These are phyloP conservation scores for Cardamine occulta DNA, from an alignment of 345 rosid genomes.

Conservation along the genomic window DNA sequence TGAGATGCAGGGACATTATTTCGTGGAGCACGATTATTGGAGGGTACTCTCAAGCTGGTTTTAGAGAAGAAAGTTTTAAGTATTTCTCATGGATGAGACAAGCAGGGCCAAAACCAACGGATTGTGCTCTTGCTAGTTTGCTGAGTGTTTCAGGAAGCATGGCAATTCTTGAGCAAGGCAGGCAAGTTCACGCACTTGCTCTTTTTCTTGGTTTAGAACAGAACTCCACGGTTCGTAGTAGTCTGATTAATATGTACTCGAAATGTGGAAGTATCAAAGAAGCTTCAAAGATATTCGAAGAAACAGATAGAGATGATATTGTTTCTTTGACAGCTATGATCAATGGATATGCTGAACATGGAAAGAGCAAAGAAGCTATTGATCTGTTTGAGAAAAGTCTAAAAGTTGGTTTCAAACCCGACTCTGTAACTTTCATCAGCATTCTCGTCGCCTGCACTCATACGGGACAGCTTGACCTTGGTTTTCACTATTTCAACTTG, in stretches of 20 bases:
- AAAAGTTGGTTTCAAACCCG: conserved; percentile 64
- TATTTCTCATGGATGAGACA: conserved; percentile 80
- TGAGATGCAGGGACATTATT: conserved; percentile 64
- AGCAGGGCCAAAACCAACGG: conserved; percentile 73
- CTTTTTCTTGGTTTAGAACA: conserved; percentile 64
- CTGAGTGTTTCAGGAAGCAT: conserved; percentile 79
- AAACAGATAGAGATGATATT: conserved; percentile 54
- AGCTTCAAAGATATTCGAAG: conserved; percentile 69
- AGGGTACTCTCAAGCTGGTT: conserved; percentile 73
- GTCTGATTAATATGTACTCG: conserved; percentile 84
- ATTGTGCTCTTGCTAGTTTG: conserved; percentile 75
- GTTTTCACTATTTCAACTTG: conserved; percentile 69
- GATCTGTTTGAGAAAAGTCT: conserved; percentile 69
- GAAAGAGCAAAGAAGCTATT: conserved; percentile 71
- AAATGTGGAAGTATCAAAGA: conserved; percentile 82
- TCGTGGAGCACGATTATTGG: conserved; percentile 90
- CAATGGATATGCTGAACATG: conserved; percentile 91
- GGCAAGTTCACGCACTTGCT: conserved; percentile 73
- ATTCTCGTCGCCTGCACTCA: conserved; percentile 84
- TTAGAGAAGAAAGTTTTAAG: conserved; percentile 65
- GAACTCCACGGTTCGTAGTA: conserved; percentile 54
- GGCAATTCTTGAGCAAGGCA: conserved; percentile 82
- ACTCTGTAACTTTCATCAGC: conserved; percentile 76
- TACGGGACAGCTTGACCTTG: conserved; percentile 79
- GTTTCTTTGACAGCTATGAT: conserved; percentile 88